These are phyloP conservation scores for Ceratocystis papillata DNA, from an alignment of 2,329 filamentous ascomycete genomes.

Conservation along the genomic window DNA sequence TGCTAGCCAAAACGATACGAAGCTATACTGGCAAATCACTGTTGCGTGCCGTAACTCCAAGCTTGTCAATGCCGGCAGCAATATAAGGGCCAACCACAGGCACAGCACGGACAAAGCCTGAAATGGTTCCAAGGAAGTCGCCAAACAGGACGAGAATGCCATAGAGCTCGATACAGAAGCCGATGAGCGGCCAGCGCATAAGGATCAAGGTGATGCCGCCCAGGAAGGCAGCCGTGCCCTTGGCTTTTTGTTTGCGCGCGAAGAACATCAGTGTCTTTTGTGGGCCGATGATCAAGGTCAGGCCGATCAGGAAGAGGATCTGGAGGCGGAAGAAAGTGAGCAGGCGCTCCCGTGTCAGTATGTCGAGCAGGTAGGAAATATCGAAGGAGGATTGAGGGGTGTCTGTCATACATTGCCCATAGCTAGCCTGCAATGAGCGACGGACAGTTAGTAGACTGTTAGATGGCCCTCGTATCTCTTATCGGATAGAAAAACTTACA, in stretches of 20 bases:
- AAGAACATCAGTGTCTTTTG: conserved; percentile 92
- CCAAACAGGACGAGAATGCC: conserved; percentile 90
- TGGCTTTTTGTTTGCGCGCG: conserved; percentile 81
- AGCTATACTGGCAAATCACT: conserved; percentile 62
- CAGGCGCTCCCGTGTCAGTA: conserved; percentile 17
- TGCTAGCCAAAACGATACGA: not conserved
- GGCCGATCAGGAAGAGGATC: conserved; percentile 95
- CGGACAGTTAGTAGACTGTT: not conserved
- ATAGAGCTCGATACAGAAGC: conserved; percentile 84
- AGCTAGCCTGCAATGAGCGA: conserved; percentile 53
- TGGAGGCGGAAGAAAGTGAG: conserved; percentile 32
- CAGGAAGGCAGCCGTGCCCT: conserved; percentile 82
- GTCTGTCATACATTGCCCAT: conserved; percentile 77
- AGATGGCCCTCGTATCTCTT: not conserved
- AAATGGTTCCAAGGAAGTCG: conserved; percentile 89
- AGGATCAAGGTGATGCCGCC: conserved; percentile 75
- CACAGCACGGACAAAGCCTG: conserved; percentile 71
- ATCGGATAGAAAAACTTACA: conserved; percentile 46
- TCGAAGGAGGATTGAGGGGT: conserved; percentile 20
- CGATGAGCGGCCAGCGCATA: conserved; percentile 78
- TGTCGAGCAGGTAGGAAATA: conserved; percentile 15
- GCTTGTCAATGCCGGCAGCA: conserved; percentile 58
- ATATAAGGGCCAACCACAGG: conserved; percentile 83
- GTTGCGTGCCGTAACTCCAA: conserved; percentile 59
- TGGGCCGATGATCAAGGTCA: conserved; percentile 89